Base-by-base conservation (phyloP, 2,329 filamentous ascomycete genomes). In the Torrubiella hemipterigena region DNA sequence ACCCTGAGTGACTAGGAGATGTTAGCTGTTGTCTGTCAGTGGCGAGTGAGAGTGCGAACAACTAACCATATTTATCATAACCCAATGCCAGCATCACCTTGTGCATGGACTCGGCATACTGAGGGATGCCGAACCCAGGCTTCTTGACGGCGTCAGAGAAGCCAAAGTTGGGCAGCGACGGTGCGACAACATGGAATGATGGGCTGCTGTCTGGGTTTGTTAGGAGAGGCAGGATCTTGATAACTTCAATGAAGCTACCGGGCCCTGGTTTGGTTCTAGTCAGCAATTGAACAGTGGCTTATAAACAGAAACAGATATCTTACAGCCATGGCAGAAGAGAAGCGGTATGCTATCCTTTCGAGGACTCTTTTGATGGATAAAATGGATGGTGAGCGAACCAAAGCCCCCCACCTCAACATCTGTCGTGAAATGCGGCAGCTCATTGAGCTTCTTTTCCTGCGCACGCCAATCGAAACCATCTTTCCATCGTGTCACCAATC, bases 61-160 rank as follows among this genome's bases (percentile, higher is more conserved):
- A 24, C 39, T 2, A 30, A 52, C 52, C 50, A n/a, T 56, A 56
- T 31, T 47, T 44, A 3, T 48, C 36, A 27, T 56, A 85, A 0
- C 77, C 77, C 3, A 85, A 62, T 10, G 65, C 63, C 6, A 69
- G 52, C 80, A 86, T 86, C 7, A 85, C 54, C 34, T 73, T 74
- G 49, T 85, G 70, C 40, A 72, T 58, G 1, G 65, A 64, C 48
- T 83, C 74, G 51, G 54, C 50, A 16, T 58, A 56, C 21, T 58
- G 54, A 0, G 44, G 34, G 5, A 52, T 36, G 16, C 45, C 33
- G 15, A 58, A 58, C 0, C 49, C 54, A 5, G 36, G 38, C 30
- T 55, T 48, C 0, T 34, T 32, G 2, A 51, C 42, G 4, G 41
- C 45, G 1, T 50, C 45, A 1, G 52, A 55, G 33, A 54, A 55